Conservation (phyloP, 495 filamentous ascomycete species). For the Xylona heveae region DNA sequence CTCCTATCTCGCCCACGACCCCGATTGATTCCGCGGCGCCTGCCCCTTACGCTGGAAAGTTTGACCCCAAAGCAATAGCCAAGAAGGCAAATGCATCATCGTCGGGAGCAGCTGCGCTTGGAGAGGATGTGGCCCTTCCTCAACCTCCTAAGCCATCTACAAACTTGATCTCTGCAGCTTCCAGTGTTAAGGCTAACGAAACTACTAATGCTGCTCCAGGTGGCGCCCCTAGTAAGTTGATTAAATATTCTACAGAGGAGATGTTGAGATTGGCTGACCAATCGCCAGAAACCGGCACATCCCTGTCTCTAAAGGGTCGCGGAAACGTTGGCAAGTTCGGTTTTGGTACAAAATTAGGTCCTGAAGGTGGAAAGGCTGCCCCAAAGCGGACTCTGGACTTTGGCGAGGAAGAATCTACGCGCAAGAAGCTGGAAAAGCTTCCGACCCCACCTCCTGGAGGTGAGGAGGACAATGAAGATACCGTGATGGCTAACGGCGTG, state of each 20-base stretch:
- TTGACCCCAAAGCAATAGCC: conserved; percentile 70
- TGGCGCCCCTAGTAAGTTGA: conserved; percentile 21
- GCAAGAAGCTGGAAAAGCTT: conserved; percentile 72
- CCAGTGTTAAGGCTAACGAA: conserved; percentile 30
- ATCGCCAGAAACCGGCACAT: conserved; percentile 14
- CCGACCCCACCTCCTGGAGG: conserved; percentile 51
- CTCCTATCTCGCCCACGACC: conserved; percentile 25
- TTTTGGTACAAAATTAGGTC: conserved; percentile 38
- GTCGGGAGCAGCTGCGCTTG: conserved; percentile 25
- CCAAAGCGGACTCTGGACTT: conserved; percentile 61
- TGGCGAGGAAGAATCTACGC: conserved; percentile 66
- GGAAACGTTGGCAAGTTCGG: conserved; percentile 71
- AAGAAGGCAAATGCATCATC: conserved; percentile 38
- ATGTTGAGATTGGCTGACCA: conserved; percentile 6
- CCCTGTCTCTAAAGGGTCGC: conserved; percentile 32
- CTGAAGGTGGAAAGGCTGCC: conserved; percentile 42
- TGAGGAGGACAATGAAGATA: conserved; percentile 28
- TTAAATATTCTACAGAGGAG: conserved; percentile 12
- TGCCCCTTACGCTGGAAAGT: conserved; percentile 52
- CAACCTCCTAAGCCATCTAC: conserved; percentile 29
- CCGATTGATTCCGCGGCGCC: conserved; percentile 23
- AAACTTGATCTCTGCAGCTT: conserved; percentile 19
- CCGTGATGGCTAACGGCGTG: conserved; percentile 34
- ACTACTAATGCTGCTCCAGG: conserved; percentile 24
- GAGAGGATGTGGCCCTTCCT: conserved; percentile 40